Base-by-base conservation (phyloP, 345 rosid species). In the Turnera subulata region DNA sequence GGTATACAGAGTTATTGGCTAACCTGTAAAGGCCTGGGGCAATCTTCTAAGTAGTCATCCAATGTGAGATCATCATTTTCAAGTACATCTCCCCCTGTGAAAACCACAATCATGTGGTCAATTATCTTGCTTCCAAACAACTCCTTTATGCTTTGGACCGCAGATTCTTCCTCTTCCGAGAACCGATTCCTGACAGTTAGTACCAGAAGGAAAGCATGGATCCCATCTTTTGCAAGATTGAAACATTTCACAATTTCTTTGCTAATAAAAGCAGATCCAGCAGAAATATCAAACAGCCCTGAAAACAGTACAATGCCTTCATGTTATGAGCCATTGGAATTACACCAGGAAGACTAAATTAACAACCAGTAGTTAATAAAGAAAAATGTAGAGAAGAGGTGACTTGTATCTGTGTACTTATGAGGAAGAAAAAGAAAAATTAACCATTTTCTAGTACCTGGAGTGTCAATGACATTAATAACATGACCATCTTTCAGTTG, bases 71-170 rank as follows among this genome's bases (percentile, higher is more conserved):
- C 95, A 46, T 75, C 75, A 16, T 86, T 95, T 63, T 89, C 95
- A 56, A 92, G 82, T 11, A 82, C 89, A 69, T 92, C 98, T 6
- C 98, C 98, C 38, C 96, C 98, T 1, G 96, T 92, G 55, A 89
- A 92, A n/a, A 92, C 86, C 16, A 89, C 78, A 63, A 92, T 80
- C 95, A 92, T 80, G 71, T 89, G 82, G 69, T 82, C 77, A 56
- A 77, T 25, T 56, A 92, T 89, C 65, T 86, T 86, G 50, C 73
- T 76, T 17, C 98, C 96, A 25, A 89, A 86, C 50, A 92, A 67
- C 15, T 82, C 76, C 57, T 78, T 88, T 75, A 92, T 74, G 79
- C 78, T 74, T 29, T 58, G 76, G n/a, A 92, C 71, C 0, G 84
- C 86, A 58, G 89, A 71, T 66, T 79, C 71, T 62, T 92, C 98